A percentile compares a stretch with the other conserved stretches of the same genome.
phyloP scores from a whole-genome alignment of 768 basidiomycete genomes.

The Strobilomyces confusus region DNA sequence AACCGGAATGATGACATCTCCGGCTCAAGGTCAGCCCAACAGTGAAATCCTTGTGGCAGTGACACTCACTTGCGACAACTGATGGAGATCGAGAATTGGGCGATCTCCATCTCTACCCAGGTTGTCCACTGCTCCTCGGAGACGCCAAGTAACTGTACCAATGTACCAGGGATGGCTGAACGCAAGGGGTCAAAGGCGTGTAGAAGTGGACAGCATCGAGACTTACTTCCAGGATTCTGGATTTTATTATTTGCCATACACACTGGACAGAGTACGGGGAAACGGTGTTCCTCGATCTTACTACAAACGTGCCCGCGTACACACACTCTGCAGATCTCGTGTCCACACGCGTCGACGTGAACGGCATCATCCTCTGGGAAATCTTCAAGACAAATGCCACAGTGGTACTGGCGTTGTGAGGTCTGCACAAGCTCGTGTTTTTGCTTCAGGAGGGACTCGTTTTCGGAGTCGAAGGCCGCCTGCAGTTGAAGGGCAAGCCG shows the following conservation, averaged over 20 bases:
- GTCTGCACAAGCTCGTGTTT: conserved; percentile 24
- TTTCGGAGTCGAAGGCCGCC: conserved; percentile 40
- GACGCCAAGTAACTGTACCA: conserved; percentile 44
- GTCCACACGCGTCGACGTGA: conserved; percentile 42
- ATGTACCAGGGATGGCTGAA: conserved; percentile 35
- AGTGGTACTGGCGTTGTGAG: conserved; percentile 42
- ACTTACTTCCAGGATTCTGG: conserved; percentile 30
- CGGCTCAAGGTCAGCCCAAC: not conserved
- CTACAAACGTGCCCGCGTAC: conserved; percentile 39
- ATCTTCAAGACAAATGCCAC: conserved; percentile 54
- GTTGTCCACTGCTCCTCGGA: conserved; percentile 39
- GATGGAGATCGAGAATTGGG: conserved; percentile 37
- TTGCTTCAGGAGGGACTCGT: conserved; percentile 33
- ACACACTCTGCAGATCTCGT: conserved; percentile 54
- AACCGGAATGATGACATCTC: conserved; percentile 50
- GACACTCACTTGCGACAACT: conserved; percentile 47
- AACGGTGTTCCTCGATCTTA: conserved; percentile 50
- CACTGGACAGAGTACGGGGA: conserved; percentile 58
- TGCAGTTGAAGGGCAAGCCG: conserved; percentile 33
- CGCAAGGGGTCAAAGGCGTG: not conserved
- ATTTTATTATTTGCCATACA: conserved; percentile 39
- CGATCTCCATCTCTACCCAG: conserved; percentile 46
- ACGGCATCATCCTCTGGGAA: conserved; percentile 41
- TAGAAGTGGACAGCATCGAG: not conserved
- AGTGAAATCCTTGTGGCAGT: not conserved